Conservation (phyloP, 116 monocot genomes). For the Posidonia oceanica region DNA sequence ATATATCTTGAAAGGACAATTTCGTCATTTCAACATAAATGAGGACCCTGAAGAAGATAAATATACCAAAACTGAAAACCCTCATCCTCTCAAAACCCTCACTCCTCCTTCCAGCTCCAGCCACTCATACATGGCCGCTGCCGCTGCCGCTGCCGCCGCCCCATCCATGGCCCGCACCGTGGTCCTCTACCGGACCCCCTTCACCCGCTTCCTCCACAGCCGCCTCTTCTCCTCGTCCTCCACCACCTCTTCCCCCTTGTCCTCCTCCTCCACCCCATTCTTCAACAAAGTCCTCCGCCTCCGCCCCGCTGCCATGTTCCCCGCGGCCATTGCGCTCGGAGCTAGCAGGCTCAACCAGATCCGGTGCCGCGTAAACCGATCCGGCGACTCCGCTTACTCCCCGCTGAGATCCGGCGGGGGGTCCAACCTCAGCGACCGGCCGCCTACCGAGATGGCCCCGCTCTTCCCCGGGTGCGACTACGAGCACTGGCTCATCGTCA, state of each 20-base stretch:
- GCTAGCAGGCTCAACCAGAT: conserved; percentile 24
- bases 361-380: conserved; percentile 42
- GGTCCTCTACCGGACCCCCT: not conserved
- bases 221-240: not conserved
- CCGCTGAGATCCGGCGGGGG: conserved; percentile 13
- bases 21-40: not conserved
- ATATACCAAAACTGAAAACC: conserved; percentile 5
- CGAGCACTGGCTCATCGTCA: conserved; percentile 79
- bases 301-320: conserved; percentile 2
- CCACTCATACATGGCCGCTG: not conserved
- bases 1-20: not conserved
- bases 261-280: not conserved
- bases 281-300: conserved; percentile 4
- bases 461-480: conserved; percentile 66
- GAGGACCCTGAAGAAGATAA: not conserved
- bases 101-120: not conserved
- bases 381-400: conserved; percentile 38
- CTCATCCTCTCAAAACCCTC: conserved; percentile 4
- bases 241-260: too few relatives aligned
- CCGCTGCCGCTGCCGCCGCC: conserved; percentile 9
- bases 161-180: not conserved
- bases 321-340: not conserved
- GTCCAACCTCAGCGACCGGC: conserved; percentile 24
- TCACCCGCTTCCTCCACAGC: conserved; percentile 4
- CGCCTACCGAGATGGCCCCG: conserved; percentile 43